Evolutionary conservation across 352 stramenopile species (phyloP), one percentile per base, ranked within the genome.

Genomic region (Phytopythium mirpurense): DNA sequence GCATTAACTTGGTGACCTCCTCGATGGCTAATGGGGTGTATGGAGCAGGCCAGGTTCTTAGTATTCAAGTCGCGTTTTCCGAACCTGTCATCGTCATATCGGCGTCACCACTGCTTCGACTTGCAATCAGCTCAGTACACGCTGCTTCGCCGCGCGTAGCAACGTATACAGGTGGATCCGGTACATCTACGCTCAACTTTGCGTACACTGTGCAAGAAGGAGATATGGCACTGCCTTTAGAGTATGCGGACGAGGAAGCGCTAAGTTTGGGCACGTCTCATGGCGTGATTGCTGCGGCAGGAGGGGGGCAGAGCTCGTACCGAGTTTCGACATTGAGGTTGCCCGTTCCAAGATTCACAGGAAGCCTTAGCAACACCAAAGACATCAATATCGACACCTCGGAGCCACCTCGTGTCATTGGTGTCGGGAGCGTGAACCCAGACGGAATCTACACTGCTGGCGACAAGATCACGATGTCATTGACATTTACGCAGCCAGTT

Each of bases 331-430:
- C 76, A 9, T 44, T 85, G 9, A 61, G 70, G 0, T 54, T 91
- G 5, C 81, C 81, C 14, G 26, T 59, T 2, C 67, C 76, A 1
- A 54, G 62, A 21, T 19, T 66, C 2, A 78, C 67, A 0, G 74
- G 67, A 9, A 89, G 76, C 55, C 48, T 91, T 7, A 89, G 78
- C 31, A 81, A 78, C 18, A 78, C 73, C n/a, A 64, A 70, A 5
- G 69, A 87, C 35, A 79, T 93, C 41, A 70, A 73, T 10, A 72
- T 93, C 23, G 77, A 90, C 34, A 85, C 72, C 0, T 45, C 69
- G 0, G 75, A 86, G n/a, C 68, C 72, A 7, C 80, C 78, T 12
- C 63, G 67, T 12, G 67, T 90, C 6, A 38, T 88, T 2, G 52
- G 59, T 3, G 80, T 93, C 4, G 63, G 65, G 0, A 84, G 65